Conservation (phyloP, 2,329 filamentous ascomycete genomes). For the Fusarium heterosporum region DNA sequence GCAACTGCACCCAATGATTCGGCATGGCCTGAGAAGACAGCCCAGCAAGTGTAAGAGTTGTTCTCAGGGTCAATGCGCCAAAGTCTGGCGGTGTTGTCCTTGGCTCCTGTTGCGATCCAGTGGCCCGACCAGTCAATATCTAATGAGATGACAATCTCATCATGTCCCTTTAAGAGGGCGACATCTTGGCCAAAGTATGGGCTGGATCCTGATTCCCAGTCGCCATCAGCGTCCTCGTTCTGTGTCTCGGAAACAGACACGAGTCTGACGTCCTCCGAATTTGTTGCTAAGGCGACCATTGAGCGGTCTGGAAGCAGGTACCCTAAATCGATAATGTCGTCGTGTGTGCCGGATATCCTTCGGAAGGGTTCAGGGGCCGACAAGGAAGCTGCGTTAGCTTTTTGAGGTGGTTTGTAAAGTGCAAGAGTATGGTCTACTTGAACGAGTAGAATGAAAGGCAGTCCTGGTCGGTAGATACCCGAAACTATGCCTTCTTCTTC, state of each 20-base stretch:
- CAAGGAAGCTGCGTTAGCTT: constrained; percentile 51
- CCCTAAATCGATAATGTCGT: constrained; percentile 95
- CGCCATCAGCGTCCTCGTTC: constrained; percentile 32
- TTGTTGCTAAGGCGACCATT: constrained; percentile 89
- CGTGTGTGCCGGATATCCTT: constrained; percentile 93
- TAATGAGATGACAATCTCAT: constrained; percentile 94
- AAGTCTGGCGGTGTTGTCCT: constrained; percentile 92
- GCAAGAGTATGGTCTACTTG: constrained; percentile 91
- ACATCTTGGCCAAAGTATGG: constrained; percentile 91
- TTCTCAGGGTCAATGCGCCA: constrained; percentile 86
- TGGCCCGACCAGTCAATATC: constrained; percentile 97
- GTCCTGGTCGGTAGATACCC: constrained; percentile 72
- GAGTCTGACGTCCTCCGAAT: constrained; percentile 91
- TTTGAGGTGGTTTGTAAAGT: constrained; percentile 69
- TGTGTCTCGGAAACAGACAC: constrained; percentile 73
- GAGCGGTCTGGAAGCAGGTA: constrained; percentile 86
- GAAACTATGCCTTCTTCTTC: constrained; percentile 77
- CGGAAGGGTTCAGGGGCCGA: constrained; percentile 67
- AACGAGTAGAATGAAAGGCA: constrained; percentile 81
- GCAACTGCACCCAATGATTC: constrained; percentile 93
- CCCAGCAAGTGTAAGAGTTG: constrained; percentile 81
- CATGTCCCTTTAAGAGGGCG: constrained; percentile 86
- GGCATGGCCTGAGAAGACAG: constrained; percentile 88
- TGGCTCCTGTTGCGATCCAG: constrained; percentile 95
- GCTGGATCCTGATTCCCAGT: constrained; percentile 46